phyloP scores from a whole-genome alignment of 768 basidiomycete genomes.

The Boletus reticulatus region DNA sequence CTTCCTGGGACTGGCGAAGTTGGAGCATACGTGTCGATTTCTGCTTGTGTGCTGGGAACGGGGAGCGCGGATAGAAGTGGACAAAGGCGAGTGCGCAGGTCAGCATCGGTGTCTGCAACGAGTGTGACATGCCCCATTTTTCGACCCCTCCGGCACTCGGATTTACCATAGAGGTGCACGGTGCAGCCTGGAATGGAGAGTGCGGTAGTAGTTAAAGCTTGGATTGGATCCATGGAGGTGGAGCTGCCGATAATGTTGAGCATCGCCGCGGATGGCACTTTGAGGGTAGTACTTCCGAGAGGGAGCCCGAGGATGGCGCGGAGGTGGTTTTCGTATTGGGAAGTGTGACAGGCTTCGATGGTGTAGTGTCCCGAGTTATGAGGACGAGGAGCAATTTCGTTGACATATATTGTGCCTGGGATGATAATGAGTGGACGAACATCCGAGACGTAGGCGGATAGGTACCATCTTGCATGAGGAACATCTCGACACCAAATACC shows the following conservation, averaged over 20 bases:
- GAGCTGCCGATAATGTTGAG: constrained; percentile 92
- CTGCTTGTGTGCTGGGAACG: constrained; percentile 33
- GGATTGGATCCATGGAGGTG: constrained; percentile 59
- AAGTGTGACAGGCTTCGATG: constrained; percentile 95
- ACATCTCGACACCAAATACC: constrained; percentile 97
- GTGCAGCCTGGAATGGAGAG: constrained; percentile 70
- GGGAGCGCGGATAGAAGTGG: constrained; percentile 73
- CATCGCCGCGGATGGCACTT: constrained; percentile 88
- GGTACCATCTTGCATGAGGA: constrained; percentile 75
- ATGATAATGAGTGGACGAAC: neutral
- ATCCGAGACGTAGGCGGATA: neutral
- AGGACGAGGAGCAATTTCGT: constrained; percentile 97
- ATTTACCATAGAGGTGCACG: constrained; percentile 94
- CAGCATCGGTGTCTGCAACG: constrained; percentile 78
- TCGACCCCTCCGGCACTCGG: constrained; percentile 81
- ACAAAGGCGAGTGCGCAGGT: constrained; percentile 65
- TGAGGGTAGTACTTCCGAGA: constrained; percentile 83
- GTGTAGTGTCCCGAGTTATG: constrained; percentile 99
- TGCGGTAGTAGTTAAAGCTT: constrained; percentile 53
- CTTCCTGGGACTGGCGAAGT: constrained; percentile 40
- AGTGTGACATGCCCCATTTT: constrained; percentile 99
- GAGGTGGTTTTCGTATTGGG: constrained; percentile 97
- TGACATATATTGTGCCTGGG: constrained; percentile 75
- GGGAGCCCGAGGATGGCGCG: constrained; percentile 90
- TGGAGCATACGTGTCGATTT: constrained; percentile 55